Evolutionary conservation across 768 basidiomycete genomes (phyloP), one percentile per base, ranked within the genome.

Genomic region (Phlebiopsis gigantea): DNA sequence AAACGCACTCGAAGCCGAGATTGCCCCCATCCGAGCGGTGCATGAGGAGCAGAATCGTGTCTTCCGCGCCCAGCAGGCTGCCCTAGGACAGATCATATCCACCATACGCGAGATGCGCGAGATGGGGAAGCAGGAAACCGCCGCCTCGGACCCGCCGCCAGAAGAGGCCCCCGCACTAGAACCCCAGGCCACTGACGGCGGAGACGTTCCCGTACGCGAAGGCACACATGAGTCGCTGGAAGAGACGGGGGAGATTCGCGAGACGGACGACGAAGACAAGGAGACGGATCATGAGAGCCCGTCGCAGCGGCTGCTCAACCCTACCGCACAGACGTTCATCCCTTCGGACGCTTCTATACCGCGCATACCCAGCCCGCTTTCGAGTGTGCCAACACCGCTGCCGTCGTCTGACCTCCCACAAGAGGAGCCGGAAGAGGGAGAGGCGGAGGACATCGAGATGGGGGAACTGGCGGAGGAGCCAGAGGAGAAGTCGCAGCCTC

Each of bases 371-470:
- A 68, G 65, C 14, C 72, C 73, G 14, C 46, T 29, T 21, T 46
- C 46, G n/a, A 51, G 22, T 39, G 62, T 19, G 49, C 58, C 39
- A 53, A 58, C 57, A 41, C 61, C 54, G 31, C 29, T 53, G 46
- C 57, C 53, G 6, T 55, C 51, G 22, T 43, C 51, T 14, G 56
- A 49, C 31, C 55, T 41, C 21, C 47, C 52, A 39, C 47, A 15
- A 56, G 59, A 10, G 58, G 55, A 41, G 48, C 68, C 25, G 3
- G 71, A 70, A 56, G 80, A 72, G 21, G 78, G 85, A 58, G 90
- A 91, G 58, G 83, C 76, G 26, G 80, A 88, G 61, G 90, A 93
- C 60, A 91, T 93, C 60, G 90, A 93, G 70, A 93, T 93, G 90
- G 90, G 90, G n/a, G 90, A 93, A 66, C 80, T 93, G 2, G 85